phyloP scores from a whole-genome alignment of 495 filamentous ascomycete species.

The Aspergillus asperescens region DNA sequence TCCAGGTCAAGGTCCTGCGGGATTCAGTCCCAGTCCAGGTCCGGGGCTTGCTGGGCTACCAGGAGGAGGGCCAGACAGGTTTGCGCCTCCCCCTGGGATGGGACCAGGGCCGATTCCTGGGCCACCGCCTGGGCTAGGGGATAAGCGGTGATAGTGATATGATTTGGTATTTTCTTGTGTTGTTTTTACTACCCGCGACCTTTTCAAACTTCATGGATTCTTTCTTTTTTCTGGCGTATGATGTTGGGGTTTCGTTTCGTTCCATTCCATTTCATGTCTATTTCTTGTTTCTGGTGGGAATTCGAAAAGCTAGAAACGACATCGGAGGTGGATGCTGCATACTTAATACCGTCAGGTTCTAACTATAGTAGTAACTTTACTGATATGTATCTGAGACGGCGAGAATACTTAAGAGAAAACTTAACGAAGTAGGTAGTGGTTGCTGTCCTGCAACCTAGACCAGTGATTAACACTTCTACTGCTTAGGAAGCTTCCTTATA shows the following conservation, averaged over 20 bases:
- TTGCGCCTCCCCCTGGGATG: slow-evolving; percentile 23
- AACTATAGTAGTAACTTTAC: too few species aligned
- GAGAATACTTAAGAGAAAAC: too few species aligned
- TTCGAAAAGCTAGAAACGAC: neutral
- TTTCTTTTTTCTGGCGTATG: neutral
- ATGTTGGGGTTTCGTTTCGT: too few species aligned
- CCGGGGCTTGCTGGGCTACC: slow-evolving; percentile 28
- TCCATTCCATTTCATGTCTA: too few species aligned
- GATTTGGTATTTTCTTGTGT: neutral
- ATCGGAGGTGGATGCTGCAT: neutral
- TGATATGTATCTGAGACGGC: too few species aligned
- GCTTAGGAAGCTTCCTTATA: neutral
- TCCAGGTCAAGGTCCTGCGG: slow-evolving; percentile 22
- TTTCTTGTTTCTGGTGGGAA: neutral
- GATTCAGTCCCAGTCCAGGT: slow-evolving; percentile 24
- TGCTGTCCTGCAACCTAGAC: too few species aligned
- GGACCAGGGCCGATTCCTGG: slow-evolving; percentile 16
- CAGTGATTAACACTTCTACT: too few species aligned
- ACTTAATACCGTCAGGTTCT: too few species aligned
- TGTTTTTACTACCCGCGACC: neutral
- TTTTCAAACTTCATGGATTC: neutral
- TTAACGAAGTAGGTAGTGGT: too few species aligned
- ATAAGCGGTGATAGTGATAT: slow-evolving; percentile 17
- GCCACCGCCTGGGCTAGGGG: slow-evolving; percentile 21
- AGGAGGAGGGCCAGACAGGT: slow-evolving; percentile 25